These are phyloP conservation scores for Fulvia fulva DNA, from an alignment of 2,329 filamentous ascomycete species.

Conservation along the genomic window DNA sequence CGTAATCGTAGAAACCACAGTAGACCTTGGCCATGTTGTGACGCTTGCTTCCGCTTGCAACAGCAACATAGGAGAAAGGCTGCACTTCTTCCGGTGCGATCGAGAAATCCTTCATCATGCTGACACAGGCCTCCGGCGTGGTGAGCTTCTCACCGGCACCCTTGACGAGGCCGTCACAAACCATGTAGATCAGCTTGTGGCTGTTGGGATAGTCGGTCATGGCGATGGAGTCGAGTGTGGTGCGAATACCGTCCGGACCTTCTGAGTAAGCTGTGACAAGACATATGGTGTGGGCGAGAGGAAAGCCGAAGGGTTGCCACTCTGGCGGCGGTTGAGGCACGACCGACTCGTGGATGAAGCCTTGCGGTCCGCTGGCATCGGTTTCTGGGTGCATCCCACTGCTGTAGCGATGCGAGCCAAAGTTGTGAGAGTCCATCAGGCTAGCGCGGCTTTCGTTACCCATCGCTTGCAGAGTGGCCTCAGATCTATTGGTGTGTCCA, in stretches of 20 bases:
- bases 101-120: slow-evolving; percentile 92
- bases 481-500: slow-evolving; percentile 55
- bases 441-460: slow-evolving; percentile 35
- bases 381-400: slow-evolving; percentile 55
- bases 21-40: slow-evolving; percentile 99
- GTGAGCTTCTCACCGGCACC: slow-evolving; percentile 82
- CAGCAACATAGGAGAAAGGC: slow-evolving; percentile 92
- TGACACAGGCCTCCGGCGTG: slow-evolving; percentile 83
- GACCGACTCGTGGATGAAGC: slow-evolving; percentile 94
- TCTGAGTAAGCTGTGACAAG: slow-evolving; percentile 96
- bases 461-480: slow-evolving; percentile 47
- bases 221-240: slow-evolving; percentile 91
- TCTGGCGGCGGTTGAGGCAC: slow-evolving; percentile 94
- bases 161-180: slow-evolving; percentile 97
- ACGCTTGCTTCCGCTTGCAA: slow-evolving; percentile 90
- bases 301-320: slow-evolving; percentile 96
- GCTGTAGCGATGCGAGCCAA: slow-evolving; percentile 45
- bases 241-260: slow-evolving; percentile 85
- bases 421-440: slow-evolving; percentile 39
- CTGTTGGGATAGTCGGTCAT: slow-evolving; percentile 99
- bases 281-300: slow-evolving; percentile 88
- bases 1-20: slow-evolving; percentile 97
- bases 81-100: slow-evolving; percentile 76
- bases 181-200: slow-evolving; percentile 92
- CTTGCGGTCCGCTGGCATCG: slow-evolving; percentile 73